Evolutionary conservation across 495 filamentous ascomycete genomes (phyloP), one percentile per base, ranked within the genome.

Genomic region (Pyrenula aspistea): DNA sequence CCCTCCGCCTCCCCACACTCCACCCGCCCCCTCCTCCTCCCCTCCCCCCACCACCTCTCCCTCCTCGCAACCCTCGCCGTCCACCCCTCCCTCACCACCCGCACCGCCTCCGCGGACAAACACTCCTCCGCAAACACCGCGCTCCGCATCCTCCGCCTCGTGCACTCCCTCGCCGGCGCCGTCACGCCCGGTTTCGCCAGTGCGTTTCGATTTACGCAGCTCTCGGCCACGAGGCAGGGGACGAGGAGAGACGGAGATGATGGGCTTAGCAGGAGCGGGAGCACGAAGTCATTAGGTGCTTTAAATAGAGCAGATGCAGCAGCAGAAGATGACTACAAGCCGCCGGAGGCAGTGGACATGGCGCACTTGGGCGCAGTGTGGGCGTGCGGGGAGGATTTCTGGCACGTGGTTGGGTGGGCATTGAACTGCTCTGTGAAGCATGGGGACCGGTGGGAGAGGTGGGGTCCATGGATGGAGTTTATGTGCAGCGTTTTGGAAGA

Each of bases 391-490:
- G 82, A 86, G 23, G 88, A 95, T 63, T 92, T 97, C 59, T 98
- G 94, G 89, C 80, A 86, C 48, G 78, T 86, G 0, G 82, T 92
- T 0, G 93, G 93, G 2, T 97, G 93, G 93, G 84, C 87, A 0
- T 95, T 96, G 67, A 91, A 90, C 61, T 98, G 93, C 70, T 89
- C 89, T 15, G 77, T 89, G 1, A 67, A 76, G 49, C 76, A 91
- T 55, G 77, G 77, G 47, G 73, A 72, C 31, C 70, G 90, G 22
- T 98, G 93, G 93, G 79, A 78, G 56, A 76, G 81, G 62, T 98
- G 93, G 93, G 83, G 77, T 57, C 66, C 81, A 4, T 95, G 89
- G 88, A 73, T 96, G 2, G 80, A 84, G 24, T 84, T 85, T 49
- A 87, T 95, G 81, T 67, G 95, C 19, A 81, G 88, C 36, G 77